Base-by-base conservation (phyloP, 257 asterid species). In the Solanum pimpinellifolium region DNA sequence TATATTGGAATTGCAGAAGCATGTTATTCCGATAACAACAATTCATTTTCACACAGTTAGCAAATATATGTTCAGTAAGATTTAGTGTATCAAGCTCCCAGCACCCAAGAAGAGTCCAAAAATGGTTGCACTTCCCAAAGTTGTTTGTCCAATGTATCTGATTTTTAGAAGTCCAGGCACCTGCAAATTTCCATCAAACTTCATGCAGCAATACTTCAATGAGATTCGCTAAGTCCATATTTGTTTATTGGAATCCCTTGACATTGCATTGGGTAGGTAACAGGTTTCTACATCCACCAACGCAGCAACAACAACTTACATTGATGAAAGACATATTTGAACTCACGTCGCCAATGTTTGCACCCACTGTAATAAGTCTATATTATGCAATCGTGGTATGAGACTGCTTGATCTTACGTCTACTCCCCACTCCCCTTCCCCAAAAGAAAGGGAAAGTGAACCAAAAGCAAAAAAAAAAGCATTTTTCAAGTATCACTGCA, bases 111-210 rank as follows among this genome's bases (percentile, higher is more conserved):
- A 72, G 14, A 33, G 78, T 16, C 78, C 78, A 33, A 72, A 72
- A 16, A 72, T 72, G 23, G 78, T 44, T 74, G 98, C 98, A 89
- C 98, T 94, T 75, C 98, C 97, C 10, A 95, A 83, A 0, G 98
- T 95, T 0, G 97, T 94, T 89, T 94, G 97, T 62, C 98, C 98
- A 87, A 94, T 95, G 56, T 95, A 89, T 56, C 98, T 93, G 69
- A 95, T 95, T 92, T 95, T 95, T 35, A 94, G 83, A 59, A 95
- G 91, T 29, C 98, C 98, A 8, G 98, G 98, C 86, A 94, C 94
- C 98, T 95, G 97, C 89, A 92, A 20, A 52, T 52, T 56, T 85
- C 33, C 18, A 46, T 21, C 65, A 47, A 3, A 80, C 37, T 29
- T 5, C 85, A 47, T 80, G 29, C 5, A 25, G 16, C 84, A 78